These are phyloP conservation scores for Helminthosporium solani DNA, from an alignment of 2,329 filamentous ascomycete species.

Conservation along the genomic window DNA sequence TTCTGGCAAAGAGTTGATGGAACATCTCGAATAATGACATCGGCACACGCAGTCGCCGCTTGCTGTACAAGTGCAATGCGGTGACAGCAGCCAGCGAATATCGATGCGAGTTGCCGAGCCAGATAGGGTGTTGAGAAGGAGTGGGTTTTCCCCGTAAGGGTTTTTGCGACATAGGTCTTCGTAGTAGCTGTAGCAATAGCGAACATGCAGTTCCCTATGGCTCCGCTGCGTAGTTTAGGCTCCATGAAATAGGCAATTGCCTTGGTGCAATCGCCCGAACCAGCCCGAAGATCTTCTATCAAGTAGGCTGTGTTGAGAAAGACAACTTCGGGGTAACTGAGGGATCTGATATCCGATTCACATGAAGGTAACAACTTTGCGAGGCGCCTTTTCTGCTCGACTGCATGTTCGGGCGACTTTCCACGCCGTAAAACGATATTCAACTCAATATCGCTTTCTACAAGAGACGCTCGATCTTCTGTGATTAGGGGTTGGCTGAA, in stretches of 20 bases:
- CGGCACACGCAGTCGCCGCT: conserved; percentile 78
- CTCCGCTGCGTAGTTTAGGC: conserved; percentile 68
- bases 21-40: conserved; percentile 79
- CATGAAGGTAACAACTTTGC: conserved; percentile 71
- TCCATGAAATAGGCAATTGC: conserved; percentile 93
- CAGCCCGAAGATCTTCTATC: conserved; percentile 83
- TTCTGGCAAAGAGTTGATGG: conserved; percentile 90
- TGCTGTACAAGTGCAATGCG: conserved; percentile 89
- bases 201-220: conserved; percentile 63
- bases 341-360: conserved; percentile 72
- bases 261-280: conserved; percentile 85
- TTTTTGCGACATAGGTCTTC: conserved; percentile 75
- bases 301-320: conserved; percentile 90
- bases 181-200: conserved; percentile 69
- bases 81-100: conserved; percentile 90
- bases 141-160: conserved; percentile 67
- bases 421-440: conserved; percentile 90
- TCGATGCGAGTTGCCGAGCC: conserved; percentile 80
- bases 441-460: conserved; percentile 94
- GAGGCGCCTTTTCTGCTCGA: conserved; percentile 78
- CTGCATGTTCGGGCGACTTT: conserved; percentile 74
- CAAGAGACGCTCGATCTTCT: conserved; percentile 82
- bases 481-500: conserved; percentile 85
- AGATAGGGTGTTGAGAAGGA: conserved; percentile 88
- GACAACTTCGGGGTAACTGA: conserved; percentile 88